Conservation (phyloP, 768 basidiomycete genomes). For the Mycena rebaudengoi region DNA sequence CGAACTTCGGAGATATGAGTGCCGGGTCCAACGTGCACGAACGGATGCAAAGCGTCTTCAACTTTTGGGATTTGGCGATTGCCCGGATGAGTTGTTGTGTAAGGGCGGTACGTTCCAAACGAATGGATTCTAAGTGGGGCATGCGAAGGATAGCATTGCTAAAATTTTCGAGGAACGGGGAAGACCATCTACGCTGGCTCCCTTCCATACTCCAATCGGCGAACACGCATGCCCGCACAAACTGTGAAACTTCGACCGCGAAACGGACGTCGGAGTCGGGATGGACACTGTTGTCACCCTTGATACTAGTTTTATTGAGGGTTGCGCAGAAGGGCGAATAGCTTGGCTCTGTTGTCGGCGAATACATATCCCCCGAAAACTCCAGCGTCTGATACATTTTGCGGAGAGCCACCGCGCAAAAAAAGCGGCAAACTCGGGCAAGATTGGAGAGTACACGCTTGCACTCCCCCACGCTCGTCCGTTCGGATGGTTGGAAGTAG, state of each 20-base stretch:
- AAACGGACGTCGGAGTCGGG: background rate
- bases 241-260: slow-evolving; percentile 1
- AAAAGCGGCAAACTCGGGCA: slow-evolving; percentile 53
- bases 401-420: slow-evolving; percentile 47
- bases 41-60: slow-evolving; percentile 11
- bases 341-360: no score
- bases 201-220: slow-evolving; percentile 8
- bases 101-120: slow-evolving; percentile 8
- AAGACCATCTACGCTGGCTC: background rate
- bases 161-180: background rate
- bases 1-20: background rate
- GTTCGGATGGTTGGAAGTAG: slow-evolving; percentile 33
- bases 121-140: slow-evolving; percentile 9
- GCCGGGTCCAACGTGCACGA: slow-evolving; percentile 3
- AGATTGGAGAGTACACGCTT: slow-evolving; percentile 37
- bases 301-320: background rate
- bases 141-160: slow-evolving; percentile 4
- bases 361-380: slow-evolving; percentile 21
- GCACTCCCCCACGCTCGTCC: slow-evolving; percentile 24
- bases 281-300: background rate
- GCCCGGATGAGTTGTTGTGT: slow-evolving; percentile 5
- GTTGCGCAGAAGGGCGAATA: slow-evolving; percentile 5
- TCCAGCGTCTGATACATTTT: slow-evolving; percentile 48
- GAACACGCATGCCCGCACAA: slow-evolving; percentile 16
- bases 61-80: background rate